Evolutionary conservation across 306 rosid species (phyloP).

Genomic region (Dalbergia cultrata): DNA sequence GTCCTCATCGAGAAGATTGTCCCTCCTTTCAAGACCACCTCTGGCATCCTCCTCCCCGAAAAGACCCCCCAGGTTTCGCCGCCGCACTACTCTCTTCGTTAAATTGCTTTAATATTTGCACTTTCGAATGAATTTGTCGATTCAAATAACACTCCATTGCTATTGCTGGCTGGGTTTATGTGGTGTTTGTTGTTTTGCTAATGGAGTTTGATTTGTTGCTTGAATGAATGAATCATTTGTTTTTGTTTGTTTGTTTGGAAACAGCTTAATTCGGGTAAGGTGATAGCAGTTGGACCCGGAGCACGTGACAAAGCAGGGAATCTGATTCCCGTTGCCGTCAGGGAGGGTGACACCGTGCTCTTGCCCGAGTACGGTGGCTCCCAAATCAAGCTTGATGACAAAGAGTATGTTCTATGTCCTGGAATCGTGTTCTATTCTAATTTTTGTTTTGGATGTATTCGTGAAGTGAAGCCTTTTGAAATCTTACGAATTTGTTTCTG

Average conservation of each 20-base stretch:
- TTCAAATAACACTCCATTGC: background rate
- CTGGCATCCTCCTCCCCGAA: conserved; percentile 90
- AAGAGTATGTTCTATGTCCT: conserved; percentile 65
- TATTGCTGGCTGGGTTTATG: too few relatives aligned
- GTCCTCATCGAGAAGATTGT: conserved; percentile 81
- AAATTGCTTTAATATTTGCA: background rate
- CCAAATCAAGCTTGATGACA: conserved; percentile 85
- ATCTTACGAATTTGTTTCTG: background rate
- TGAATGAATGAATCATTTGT: background rate
- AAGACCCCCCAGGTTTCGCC: conserved; percentile 72
- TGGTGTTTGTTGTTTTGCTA: background rate
- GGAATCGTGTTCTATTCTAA: background rate
- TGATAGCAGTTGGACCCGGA: conserved; percentile 90
- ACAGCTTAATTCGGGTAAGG: conserved; percentile 90
- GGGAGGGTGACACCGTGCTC: conserved; percentile 87
- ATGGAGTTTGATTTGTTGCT: background rate
- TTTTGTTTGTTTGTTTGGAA: background rate
- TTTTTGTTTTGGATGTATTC: background rate
- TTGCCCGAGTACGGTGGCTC: conserved; percentile 94
- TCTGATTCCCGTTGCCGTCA: conserved; percentile 72
- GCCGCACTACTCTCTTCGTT: background rate
- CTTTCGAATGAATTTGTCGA: background rate
- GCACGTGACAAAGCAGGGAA: conserved; percentile 71
- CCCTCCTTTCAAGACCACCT: conserved; percentile 82
- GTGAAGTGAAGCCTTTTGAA: background rate